phyloP scores from a whole-genome alignment of 352 stramenopile species.

The Pythium diclinum region DNA sequence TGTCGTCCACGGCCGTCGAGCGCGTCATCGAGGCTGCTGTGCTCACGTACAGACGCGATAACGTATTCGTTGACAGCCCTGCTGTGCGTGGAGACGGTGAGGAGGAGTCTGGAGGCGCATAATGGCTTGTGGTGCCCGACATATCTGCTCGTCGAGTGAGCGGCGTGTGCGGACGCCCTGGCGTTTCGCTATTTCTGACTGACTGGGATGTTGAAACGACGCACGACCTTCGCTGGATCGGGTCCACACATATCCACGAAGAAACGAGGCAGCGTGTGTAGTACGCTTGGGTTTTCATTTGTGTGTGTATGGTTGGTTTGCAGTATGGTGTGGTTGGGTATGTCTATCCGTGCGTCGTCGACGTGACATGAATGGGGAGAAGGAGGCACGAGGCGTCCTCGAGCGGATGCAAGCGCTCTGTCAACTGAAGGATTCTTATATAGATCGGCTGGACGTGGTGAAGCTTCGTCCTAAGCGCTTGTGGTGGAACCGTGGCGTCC shows the following conservation, averaged over 20 bases:
- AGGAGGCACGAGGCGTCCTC: background rate
- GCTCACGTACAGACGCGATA: background rate
- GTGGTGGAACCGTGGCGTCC: background rate
- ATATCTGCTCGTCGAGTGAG: background rate
- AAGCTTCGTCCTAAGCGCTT: background rate
- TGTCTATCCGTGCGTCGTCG: background rate
- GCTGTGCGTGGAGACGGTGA: background rate
- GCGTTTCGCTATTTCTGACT: slow-evolving; percentile 3
- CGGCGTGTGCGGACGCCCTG: background rate
- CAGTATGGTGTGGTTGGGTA: background rate
- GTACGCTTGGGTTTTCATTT: background rate
- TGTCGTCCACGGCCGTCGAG: background rate
- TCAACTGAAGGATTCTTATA: background rate
- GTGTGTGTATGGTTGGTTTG: background rate
- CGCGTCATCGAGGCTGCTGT: background rate
- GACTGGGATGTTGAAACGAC: background rate
- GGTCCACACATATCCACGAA: no score
- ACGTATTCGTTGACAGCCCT: background rate
- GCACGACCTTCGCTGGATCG: background rate
- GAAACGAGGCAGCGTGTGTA: background rate
- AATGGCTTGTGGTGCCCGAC: background rate
- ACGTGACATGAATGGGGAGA: background rate
- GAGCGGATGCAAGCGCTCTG: background rate
- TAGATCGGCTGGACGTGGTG: background rate
- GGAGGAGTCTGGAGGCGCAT: background rate